Evolutionary conservation across 495 filamentous ascomycete genomes (phyloP).

Genomic region (Glonium stellatum): DNA sequence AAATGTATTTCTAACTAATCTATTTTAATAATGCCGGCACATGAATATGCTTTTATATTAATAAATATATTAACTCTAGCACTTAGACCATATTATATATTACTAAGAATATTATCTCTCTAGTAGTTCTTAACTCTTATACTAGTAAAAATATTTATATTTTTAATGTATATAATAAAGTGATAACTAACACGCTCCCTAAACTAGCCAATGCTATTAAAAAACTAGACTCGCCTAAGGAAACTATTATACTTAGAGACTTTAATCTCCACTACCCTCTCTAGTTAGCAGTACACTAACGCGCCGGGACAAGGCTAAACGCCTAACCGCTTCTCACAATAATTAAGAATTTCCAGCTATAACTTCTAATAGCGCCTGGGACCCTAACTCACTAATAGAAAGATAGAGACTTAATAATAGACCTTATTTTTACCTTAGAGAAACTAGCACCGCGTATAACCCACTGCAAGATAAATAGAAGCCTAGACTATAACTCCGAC

Average conservation of each 20-base stretch:
- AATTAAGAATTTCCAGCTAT: background rate
- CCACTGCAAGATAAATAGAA: conserved; percentile 1
- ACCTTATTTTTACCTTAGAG: conserved; percentile 10
- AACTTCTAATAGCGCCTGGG: conserved; percentile 1
- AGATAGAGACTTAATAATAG: conserved; percentile 14
- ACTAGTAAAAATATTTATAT: background rate
- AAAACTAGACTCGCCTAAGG: background rate
- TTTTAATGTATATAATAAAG: conserved; percentile 20
- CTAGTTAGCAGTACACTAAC: conserved; percentile 1
- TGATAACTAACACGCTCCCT: background rate
- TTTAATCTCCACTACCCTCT: conserved; percentile 11
- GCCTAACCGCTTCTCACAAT: conserved; percentile 4
- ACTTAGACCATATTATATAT: conserved; percentile 16
- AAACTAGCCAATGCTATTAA: background rate
- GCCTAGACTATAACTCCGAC: conserved; percentile 2
- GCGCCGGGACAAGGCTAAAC: background rate
- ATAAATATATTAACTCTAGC: conserved; percentile 19
- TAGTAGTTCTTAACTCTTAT: conserved; percentile 18
- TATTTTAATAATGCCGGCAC: conserved; percentile 5
- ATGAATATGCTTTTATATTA: conserved; percentile 22
- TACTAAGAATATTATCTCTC: conserved; percentile 12
- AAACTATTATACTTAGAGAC: conserved; percentile 7
- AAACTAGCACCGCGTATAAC: background rate
- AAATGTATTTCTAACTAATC: conserved; percentile 14
- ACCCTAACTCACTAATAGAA: background rate